phyloP scores from a whole-genome alignment of 345 rosid species.

The Camelina sativa region DNA sequence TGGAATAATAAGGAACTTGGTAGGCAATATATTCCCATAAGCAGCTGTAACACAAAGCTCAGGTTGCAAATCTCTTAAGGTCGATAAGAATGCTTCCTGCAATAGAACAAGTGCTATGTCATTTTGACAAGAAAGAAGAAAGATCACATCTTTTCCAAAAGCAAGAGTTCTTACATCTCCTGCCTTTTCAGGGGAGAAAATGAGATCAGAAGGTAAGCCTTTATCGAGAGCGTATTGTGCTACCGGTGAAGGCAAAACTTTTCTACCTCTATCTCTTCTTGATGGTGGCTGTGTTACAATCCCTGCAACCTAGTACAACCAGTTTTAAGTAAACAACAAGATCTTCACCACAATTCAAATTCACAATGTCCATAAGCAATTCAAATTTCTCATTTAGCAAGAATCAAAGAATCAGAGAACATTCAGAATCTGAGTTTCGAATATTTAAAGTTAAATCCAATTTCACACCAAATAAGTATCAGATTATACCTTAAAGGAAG shows the following conservation, averaged over 20 bases:
- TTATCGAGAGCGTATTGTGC: conserved; percentile 81
- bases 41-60: conserved; percentile 96
- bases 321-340: background rate
- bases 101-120: background rate
- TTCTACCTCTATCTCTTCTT: conserved; percentile 81
- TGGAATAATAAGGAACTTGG: conserved; percentile 83
- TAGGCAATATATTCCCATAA: conserved; percentile 90
- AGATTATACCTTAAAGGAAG: conserved; percentile 71
- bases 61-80: conserved; percentile 77
- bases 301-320: conserved; percentile 72
- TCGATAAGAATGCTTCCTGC: conserved; percentile 73
- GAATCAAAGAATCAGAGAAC: background rate
- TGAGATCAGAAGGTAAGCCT: conserved; percentile 78
- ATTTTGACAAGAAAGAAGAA: background rate
- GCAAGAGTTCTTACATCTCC: conserved; percentile 67
- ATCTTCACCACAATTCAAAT: conserved; percentile 10
- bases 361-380: background rate
- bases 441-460: background rate
- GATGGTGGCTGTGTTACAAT: conserved; percentile 92
- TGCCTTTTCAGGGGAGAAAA: conserved; percentile 83
- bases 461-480: background rate
- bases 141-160: conserved; percentile 18
- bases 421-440: background rate
- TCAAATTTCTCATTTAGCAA: background rate
- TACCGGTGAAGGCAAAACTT: conserved; percentile 77